Evolutionary conservation across 768 basidiomycete genomes (phyloP), one percentile per base, ranked within the genome.

Genomic region (Podaxis sp.): DNA sequence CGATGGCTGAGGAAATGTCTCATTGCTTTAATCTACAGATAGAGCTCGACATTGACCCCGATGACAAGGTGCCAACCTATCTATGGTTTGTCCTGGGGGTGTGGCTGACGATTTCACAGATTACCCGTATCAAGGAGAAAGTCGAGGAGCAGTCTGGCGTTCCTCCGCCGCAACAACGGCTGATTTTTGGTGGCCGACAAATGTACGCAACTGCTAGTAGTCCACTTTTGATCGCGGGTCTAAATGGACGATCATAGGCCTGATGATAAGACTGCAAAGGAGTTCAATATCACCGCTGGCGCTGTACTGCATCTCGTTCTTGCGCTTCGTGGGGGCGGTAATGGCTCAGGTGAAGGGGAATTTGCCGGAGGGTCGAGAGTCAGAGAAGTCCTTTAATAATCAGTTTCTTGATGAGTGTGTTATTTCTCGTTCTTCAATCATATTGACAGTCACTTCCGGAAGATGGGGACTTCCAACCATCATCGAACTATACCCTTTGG

Each of bases 71-170:
- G 60, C 54, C 83, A 69, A 15, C 22, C 12, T 10, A 8, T 12
- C 49, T 10, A 48, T 51, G 33, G 48, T 57, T 46, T 53, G 12
- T 33, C 36, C 30, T 20, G 13, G 8, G 55, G 15, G 38, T n/a
- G 15, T 24, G 40, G 28, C 38, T 38, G 11, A 26, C n/a, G 28
- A 48, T 15, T 12, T 48, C 44, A 30, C 72, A 99, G 96, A 93
- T 97, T 70, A 81, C 87, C 51, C 87, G 92, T 68, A 95, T 99
- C 77, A 99, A 99, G 80, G 95, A 96, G 83, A 92, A 93, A 75
- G 94, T 98, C 8, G 96, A 99, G 75, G 96, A 98, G 80, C 96
- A 98, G 78, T 95, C 95, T 5, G 96, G 96, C 66, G 96, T 99
- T 46, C 96, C 96, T 24, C 96, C 96, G 64, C 92, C 82, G 48